phyloP scores from a whole-genome alignment of 495 filamentous ascomycete species.

The Daldinia concentrica region DNA sequence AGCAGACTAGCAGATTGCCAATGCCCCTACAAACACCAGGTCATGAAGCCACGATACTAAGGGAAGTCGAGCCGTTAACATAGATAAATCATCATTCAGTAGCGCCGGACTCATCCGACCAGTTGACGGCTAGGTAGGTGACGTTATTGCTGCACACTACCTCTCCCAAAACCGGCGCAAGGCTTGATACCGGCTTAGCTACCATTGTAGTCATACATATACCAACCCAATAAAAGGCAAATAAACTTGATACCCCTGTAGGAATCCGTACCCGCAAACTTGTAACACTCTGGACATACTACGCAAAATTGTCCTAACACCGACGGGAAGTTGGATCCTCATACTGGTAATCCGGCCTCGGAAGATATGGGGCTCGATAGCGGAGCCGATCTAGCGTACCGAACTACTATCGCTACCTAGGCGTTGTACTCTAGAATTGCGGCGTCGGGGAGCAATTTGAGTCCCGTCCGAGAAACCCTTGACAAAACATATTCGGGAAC shows the following conservation, averaged over 20 bases:
- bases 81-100: background rate
- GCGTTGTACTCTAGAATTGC: background rate
- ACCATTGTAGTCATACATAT: background rate
- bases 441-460: background rate
- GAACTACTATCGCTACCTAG: background rate
- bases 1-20: background rate
- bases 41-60: background rate
- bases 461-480: background rate
- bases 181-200: background rate
- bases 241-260: background rate
- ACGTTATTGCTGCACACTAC: too few species aligned
- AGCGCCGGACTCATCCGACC: background rate
- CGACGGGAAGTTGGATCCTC: background rate
- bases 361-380: background rate
- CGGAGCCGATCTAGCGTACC: background rate
- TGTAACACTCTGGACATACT: background rate
- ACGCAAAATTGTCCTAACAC: background rate
- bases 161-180: background rate
- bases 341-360: background rate
- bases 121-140: background rate
- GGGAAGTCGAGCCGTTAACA: background rate
- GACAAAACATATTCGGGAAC: background rate
- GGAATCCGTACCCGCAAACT: background rate
- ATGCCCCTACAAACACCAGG: background rate
- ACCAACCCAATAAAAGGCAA: background rate